These are phyloP conservation scores for Catharanthus roseus DNA, from an alignment of 257 asterid genomes.

Conservation along the genomic window DNA sequence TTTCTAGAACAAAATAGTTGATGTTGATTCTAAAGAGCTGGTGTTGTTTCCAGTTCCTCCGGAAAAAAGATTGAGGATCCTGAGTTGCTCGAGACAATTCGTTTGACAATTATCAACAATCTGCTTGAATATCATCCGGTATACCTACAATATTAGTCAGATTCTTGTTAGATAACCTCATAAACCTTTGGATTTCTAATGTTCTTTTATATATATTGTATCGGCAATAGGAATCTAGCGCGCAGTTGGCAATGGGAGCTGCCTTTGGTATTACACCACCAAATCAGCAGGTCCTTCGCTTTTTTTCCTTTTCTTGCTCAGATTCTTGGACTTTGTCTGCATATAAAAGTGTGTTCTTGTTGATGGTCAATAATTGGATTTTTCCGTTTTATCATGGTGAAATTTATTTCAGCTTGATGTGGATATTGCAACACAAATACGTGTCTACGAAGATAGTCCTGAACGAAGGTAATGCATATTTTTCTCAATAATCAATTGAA, in stretches of 20 bases:
- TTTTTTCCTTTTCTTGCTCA: neutral
- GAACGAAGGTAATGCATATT: conserved; percentile 30
- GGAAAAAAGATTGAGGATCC: conserved; percentile 93
- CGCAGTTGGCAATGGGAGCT: conserved; percentile 84
- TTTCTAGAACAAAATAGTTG: conserved; percentile 4
- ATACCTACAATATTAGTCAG: conserved; percentile 18
- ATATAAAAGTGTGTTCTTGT: neutral
- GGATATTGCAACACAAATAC: conserved; percentile 63
- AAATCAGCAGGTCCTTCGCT: conserved; percentile 37
- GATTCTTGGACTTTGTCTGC: neutral
- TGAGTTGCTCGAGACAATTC: conserved; percentile 95
- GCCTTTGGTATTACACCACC: conserved; percentile 74
- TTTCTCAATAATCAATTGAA: neutral
- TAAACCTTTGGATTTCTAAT: conserved; percentile 16
- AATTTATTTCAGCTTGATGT: conserved; percentile 58
- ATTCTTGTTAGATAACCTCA: conserved; percentile 13
- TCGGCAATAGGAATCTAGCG: conserved; percentile 78
- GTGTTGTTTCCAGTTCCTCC: conserved; percentile 53
- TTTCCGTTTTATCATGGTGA: neutral
- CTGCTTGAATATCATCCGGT: conserved; percentile 93
- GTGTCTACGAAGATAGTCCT: conserved; percentile 57
- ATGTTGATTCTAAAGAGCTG: conserved; percentile 2
- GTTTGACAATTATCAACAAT: conserved; percentile 92
- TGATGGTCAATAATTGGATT: neutral
- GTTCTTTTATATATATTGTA: conserved; percentile 6